Evolutionary conservation across 768 basidiomycete genomes (phyloP).

Genomic region (Stropharia rugosoannulata): DNA sequence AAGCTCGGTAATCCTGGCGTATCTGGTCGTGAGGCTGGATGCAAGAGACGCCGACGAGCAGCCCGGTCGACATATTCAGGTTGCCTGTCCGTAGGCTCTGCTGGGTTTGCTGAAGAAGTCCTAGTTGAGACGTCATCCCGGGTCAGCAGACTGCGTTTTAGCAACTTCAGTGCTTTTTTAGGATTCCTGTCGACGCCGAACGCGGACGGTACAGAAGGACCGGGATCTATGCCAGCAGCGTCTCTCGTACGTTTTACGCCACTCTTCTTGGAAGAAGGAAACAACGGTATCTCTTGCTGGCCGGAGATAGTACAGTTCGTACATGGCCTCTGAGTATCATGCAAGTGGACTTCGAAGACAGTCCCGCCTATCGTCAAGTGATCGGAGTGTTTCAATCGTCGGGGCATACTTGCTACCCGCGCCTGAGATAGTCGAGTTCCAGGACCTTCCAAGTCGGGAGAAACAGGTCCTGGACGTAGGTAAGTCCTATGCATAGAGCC

Average conservation of each 20-base stretch:
- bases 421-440: constrained; percentile 61
- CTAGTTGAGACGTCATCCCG: constrained; percentile 33
- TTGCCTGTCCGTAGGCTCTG: constrained; percentile 11
- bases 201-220: constrained; percentile 19
- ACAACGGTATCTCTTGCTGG: constrained; percentile 61
- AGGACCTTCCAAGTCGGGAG: constrained; percentile 21
- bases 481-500: constrained; percentile 86
- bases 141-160: constrained; percentile 64
- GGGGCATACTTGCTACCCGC: constrained; percentile 68
- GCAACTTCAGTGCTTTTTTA: constrained; percentile 62
- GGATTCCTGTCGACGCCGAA: constrained; percentile 38
- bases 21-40: constrained; percentile 50
- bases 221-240: constrained; percentile 24
- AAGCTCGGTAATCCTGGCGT: constrained; percentile 45
- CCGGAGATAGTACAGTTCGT: constrained; percentile 52
- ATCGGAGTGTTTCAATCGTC: constrained; percentile 62
- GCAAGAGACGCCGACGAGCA: constrained; percentile 63
- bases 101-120: constrained; percentile 8
- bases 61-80: constrained; percentile 64
- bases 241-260: constrained; percentile 28
- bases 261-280: constrained; percentile 28
- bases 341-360: constrained; percentile 69
- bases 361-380: constrained; percentile 67
- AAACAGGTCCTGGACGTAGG: constrained; percentile 33
- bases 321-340: constrained; percentile 61